Percentiles rank a stretch among this genome's conserved stretches.
phyloP scores from a whole-genome alignment of 2,329 filamentous ascomycete species.

The Pezicula neosporulosa region DNA sequence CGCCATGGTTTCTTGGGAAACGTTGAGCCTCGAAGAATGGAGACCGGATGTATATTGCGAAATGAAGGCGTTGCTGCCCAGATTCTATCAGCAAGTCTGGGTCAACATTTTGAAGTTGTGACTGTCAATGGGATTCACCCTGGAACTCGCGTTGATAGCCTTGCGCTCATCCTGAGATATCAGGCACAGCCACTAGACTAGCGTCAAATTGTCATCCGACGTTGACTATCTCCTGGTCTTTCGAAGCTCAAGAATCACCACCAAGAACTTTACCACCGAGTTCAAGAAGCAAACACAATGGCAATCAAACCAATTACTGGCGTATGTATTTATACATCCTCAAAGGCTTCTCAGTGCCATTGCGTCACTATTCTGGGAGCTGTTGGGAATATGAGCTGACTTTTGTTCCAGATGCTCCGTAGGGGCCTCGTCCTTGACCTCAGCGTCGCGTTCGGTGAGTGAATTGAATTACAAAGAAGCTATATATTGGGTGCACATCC shows the following conservation, averaged over 20 bases:
- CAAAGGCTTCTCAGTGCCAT: not conserved
- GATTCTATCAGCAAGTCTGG: not conserved
- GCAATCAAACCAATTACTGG: slow-evolving; percentile 33
- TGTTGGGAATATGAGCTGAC: slow-evolving; percentile 21
- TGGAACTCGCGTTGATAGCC: not conserved
- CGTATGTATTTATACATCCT: slow-evolving; percentile 21
- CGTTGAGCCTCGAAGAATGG: too few species aligned
- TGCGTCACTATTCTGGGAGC: slow-evolving; percentile 5
- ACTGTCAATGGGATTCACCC: not conserved
- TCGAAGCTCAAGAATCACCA: slow-evolving; percentile 22
- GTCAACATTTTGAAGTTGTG: not conserved
- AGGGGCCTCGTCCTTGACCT: slow-evolving; percentile 55
- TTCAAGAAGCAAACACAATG: slow-evolving; percentile 24
- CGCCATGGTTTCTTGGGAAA: slow-evolving; percentile 10
- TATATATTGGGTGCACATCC: not conserved
- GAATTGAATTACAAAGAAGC: not conserved
- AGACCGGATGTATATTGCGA: too few species aligned
- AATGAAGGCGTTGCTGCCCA: not conserved
- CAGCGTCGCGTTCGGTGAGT: slow-evolving; percentile 51
- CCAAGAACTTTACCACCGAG: slow-evolving; percentile 21
- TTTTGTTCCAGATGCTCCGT: slow-evolving; percentile 49
- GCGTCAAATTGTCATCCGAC: slow-evolving; percentile 14
- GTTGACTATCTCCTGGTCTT: slow-evolving; percentile 12
- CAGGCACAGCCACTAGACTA: not conserved
- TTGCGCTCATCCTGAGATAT: not conserved